These are phyloP conservation scores for Erodium trifolium DNA, from an alignment of 441 rosid genomes.

Conservation along the genomic window DNA sequence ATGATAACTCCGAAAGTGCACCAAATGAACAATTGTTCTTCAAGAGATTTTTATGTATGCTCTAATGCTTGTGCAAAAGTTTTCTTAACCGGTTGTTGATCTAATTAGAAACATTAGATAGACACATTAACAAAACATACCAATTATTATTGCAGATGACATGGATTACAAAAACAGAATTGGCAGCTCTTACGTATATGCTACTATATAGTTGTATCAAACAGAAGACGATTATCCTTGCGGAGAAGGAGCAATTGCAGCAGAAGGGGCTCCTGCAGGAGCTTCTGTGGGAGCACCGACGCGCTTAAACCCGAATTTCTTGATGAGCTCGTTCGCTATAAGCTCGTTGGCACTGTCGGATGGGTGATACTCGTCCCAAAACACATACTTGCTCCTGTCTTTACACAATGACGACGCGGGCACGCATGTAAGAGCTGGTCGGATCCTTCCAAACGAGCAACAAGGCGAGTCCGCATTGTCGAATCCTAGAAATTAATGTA, in stretches of 20 bases:
- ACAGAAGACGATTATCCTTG: background rate
- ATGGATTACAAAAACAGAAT: too few relatives aligned
- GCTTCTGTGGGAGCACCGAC: constrained; percentile 27
- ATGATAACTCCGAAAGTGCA: too few relatives aligned
- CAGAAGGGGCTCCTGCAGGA: constrained; percentile 36
- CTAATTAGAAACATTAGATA: too few relatives aligned
- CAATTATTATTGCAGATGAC: too few relatives aligned
- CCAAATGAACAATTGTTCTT: too few relatives aligned
- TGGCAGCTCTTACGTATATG: too few relatives aligned
- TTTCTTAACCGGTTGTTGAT: too few relatives aligned
- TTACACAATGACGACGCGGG: constrained; percentile 72
- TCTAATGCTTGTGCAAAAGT: too few relatives aligned
- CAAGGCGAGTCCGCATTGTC: constrained; percentile 76
- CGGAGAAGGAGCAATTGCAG: constrained; percentile 29
- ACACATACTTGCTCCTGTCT: constrained; percentile 82
- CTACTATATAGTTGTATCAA: too few relatives aligned
- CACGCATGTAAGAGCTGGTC: constrained; percentile 77
- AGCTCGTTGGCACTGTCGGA: constrained; percentile 70
- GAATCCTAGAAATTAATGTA: too few relatives aligned
- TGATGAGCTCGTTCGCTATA: constrained; percentile 65
- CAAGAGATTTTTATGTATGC: too few relatives aligned
- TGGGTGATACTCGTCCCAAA: constrained; percentile 97
- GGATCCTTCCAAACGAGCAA: constrained; percentile 68
- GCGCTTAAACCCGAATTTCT: constrained; percentile 46
- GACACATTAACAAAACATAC: too few relatives aligned